Percentiles rank a stretch among this genome's conserved stretches.
phyloP scores from a whole-genome alignment of 1,139 yeast species.

The Sugiyamaella novakii region DNA sequence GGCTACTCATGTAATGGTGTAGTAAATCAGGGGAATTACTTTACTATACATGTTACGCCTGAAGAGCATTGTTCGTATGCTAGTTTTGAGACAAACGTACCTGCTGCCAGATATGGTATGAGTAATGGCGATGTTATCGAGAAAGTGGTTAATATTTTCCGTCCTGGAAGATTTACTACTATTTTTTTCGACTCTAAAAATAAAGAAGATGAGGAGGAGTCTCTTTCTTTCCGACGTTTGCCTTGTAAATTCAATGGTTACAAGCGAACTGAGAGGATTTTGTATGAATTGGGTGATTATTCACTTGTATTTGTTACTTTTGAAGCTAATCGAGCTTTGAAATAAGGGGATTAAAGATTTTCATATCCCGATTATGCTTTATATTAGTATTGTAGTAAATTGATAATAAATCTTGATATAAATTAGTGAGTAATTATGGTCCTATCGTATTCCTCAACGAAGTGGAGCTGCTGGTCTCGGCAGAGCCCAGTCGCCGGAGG shows the following conservation, averaged over 20 bases:
- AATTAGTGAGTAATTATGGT: no score
- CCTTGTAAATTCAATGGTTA: conserved; percentile 50
- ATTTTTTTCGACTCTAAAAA: conserved; percentile 55
- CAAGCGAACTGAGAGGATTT: conserved; percentile 63
- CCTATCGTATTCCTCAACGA: no score
- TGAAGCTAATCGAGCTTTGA: conserved; percentile 32
- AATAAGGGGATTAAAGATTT: conserved; percentile 12
- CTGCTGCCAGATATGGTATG: conserved; percentile 49
- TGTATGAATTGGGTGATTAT: conserved; percentile 68
- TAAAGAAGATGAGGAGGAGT: conserved; percentile 16
- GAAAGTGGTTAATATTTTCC: conserved; percentile 64
- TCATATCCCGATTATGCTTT: neutral
- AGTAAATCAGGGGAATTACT: conserved; percentile 62
- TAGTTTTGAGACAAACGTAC: conserved; percentile 87
- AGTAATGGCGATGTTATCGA: conserved; percentile 53
- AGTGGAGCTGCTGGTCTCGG: no score
- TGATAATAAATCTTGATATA: no score
- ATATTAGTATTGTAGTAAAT: no score
- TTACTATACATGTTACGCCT: conserved; percentile 93
- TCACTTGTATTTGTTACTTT: conserved; percentile 47
- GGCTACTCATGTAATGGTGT: conserved; percentile 91
- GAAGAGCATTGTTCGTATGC: conserved; percentile 95
- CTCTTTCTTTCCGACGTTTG: conserved; percentile 28
- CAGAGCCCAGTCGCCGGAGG: no score
- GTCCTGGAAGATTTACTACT: conserved; percentile 76